Conservation (phyloP, 1,284 basidiomycete species). For the Moniliella sp. region DNA sequence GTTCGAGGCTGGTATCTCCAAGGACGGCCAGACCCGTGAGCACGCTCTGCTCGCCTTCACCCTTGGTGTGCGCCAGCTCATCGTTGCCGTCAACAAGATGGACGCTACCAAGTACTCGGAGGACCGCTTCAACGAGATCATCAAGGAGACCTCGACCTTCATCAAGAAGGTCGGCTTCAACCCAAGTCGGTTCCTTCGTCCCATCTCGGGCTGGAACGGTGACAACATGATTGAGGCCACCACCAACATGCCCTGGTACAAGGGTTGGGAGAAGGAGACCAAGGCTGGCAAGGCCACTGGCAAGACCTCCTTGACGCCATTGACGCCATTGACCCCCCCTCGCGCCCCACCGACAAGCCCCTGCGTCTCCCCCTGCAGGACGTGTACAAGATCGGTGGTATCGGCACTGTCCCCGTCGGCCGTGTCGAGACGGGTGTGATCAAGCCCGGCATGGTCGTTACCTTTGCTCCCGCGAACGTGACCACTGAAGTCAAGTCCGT, state of each 20-base stretch:
- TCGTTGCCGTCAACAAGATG: slow-evolving; percentile 99
- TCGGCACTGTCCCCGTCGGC: slow-evolving; percentile 97
- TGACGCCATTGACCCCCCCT: slow-evolving; percentile 92
- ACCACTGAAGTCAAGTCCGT: slow-evolving; percentile 99
- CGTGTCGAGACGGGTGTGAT: slow-evolving; percentile 99
- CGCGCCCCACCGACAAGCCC: slow-evolving; percentile 92
- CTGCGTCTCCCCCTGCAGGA: slow-evolving; percentile 99
- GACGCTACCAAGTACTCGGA: slow-evolving; percentile 97
- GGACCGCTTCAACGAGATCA: slow-evolving; percentile 98
- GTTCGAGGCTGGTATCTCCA: slow-evolving; percentile 99
- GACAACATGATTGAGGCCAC: slow-evolving; percentile 94
- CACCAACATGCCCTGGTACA: slow-evolving; percentile 90
- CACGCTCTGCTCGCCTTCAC: slow-evolving; percentile 99
- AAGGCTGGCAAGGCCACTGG: slow-evolving; percentile 81
- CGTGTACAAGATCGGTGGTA: slow-evolving; percentile 99
- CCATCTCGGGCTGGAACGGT: slow-evolving; percentile 99
- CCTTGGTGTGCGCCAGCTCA: slow-evolving; percentile 98
- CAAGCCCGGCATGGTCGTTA: slow-evolving; percentile 93
- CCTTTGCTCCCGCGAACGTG: slow-evolving; percentile 85
- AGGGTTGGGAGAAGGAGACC: slow-evolving; percentile 52
- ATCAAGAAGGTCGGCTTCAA: slow-evolving; percentile 99
- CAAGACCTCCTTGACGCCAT: slow-evolving; percentile 99
- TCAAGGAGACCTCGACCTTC: slow-evolving; percentile 97
- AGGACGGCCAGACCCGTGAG: slow-evolving; percentile 99
- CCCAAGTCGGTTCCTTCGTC: slow-evolving; percentile 97